Percentiles rank a stretch among this genome's conserved stretches.
Evolutionary conservation across 768 basidiomycete genomes (phyloP).

Genomic region (Nidula microcarpa): DNA sequence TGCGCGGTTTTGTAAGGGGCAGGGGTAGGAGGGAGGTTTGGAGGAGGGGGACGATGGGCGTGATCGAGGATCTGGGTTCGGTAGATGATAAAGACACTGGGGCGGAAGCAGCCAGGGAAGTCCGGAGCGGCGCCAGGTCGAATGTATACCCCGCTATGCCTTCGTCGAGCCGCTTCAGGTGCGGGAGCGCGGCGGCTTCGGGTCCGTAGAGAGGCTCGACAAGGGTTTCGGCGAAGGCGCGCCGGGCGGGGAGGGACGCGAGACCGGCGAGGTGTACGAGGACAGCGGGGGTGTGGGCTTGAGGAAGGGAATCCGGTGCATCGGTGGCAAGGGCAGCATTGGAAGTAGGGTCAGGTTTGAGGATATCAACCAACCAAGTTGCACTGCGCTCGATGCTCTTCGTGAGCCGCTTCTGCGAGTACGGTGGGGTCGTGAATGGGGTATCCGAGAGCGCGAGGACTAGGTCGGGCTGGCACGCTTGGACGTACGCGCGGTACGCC

Average conservation of each 20-base stretch:
- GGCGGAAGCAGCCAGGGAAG: constrained; percentile 21
- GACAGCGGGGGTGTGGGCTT: constrained; percentile 32
- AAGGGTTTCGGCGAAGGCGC: constrained; percentile 58
- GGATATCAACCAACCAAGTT: constrained; percentile 58
- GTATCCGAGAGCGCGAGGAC: constrained; percentile 70
- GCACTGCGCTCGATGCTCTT: constrained; percentile 72
- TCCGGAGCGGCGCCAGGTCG: constrained; percentile 53
- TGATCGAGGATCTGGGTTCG: not conserved
- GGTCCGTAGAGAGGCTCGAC: constrained; percentile 51
- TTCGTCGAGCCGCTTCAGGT: constrained; percentile 58
- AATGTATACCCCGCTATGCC: constrained; percentile 69
- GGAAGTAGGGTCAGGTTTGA: constrained; percentile 23
- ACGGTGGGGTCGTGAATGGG: constrained; percentile 59
- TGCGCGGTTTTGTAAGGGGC: constrained; percentile 54
- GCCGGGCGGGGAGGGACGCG: constrained; percentile 49
- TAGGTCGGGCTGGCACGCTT: constrained; percentile 61
- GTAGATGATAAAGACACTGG: not conserved
- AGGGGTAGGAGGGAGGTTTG: constrained; percentile 57
- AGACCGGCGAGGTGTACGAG: constrained; percentile 73
- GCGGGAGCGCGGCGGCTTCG: constrained; percentile 50
- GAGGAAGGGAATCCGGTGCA: constrained; percentile 9
- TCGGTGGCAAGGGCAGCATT: not conserved
- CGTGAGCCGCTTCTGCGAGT: constrained; percentile 74
- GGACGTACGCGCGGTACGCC: constrained; percentile 54
- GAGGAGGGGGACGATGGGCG: constrained; percentile 38